Conservation (phyloP, 179 eudicot genomes). For the Actinidia arguta region DNA sequence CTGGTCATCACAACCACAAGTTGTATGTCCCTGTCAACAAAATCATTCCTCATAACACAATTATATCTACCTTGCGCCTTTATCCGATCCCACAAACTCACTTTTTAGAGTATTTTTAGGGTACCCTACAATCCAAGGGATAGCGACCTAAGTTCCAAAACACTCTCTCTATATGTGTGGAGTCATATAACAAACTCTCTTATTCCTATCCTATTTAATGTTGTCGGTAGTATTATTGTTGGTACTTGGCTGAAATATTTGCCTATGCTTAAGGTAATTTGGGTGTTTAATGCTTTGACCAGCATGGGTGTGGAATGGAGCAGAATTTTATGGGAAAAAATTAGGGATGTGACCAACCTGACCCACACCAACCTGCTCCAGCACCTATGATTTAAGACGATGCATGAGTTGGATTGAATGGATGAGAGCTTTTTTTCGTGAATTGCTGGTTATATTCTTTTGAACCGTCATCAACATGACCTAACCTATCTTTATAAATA, state of each 20-base stretch:
- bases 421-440: no score
- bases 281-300: slow-evolving; percentile 4
- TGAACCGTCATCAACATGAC: no score
- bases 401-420: no score
- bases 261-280: not conserved
- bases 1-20: not conserved
- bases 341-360: not conserved
- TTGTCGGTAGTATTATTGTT: not conserved
- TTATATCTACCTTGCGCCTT: not conserved
- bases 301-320: not conserved
- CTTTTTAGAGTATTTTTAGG: not conserved
- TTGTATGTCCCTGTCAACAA: not conserved
- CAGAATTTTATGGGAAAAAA: not conserved
- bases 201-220: not conserved
- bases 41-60: not conserved
- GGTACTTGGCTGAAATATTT: not conserved
- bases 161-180: not conserved
- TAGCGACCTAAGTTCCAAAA: not conserved
- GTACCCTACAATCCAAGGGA: not conserved
- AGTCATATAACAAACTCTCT: not conserved
- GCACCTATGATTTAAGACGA: no score
- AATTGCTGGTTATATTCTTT: no score
- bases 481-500: no score
- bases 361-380: no score
- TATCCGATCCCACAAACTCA: not conserved